Percentiles rank a stretch among this genome's conserved stretches.
Conservation (phyloP, 2,329 filamentous ascomycete species). For the Cordyceps cicadae region DNA sequence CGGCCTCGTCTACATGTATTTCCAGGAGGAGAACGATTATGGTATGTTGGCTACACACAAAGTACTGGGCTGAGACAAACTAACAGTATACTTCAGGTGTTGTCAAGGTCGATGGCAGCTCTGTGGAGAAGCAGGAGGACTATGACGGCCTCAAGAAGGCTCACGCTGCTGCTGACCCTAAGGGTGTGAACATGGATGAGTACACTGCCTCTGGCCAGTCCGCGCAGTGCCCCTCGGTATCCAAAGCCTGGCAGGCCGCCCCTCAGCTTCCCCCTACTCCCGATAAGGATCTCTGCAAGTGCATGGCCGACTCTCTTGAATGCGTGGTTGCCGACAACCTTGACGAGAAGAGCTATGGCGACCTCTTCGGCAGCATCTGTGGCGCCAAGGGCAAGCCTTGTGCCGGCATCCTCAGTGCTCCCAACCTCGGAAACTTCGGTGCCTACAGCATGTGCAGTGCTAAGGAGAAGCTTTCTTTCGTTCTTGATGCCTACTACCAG, state of each 20-base stretch:
- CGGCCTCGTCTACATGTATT: constrained; percentile 99
- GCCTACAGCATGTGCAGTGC: constrained; percentile 69
- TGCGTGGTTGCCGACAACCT: constrained; percentile 60
- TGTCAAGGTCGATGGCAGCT: constrained; percentile 45
- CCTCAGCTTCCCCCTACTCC: constrained; percentile 71
- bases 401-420: constrained; percentile 59
- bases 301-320: constrained; percentile 68
- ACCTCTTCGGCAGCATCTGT: constrained; percentile 70
- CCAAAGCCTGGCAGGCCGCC: constrained; percentile 51
- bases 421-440: constrained; percentile 61
- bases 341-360: constrained; percentile 49
- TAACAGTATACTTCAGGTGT: constrained; percentile 44
- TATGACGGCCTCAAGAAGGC: constrained; percentile 65
- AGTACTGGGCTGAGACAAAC: not conserved
- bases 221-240: constrained; percentile 61
- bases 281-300: constrained; percentile 70
- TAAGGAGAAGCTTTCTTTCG: constrained; percentile 61
- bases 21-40: constrained; percentile 83
- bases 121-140: constrained; percentile 58
- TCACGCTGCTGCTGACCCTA: constrained; percentile 60
- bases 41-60: constrained; percentile 40
- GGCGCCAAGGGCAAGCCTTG: constrained; percentile 49
- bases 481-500: constrained; percentile 37
- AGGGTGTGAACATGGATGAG: constrained; percentile 51
- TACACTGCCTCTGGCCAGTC: constrained; percentile 71